These are phyloP conservation scores for Botrytis squamosa DNA, from an alignment of 2,329 filamentous ascomycete species.

Conservation along the genomic window DNA sequence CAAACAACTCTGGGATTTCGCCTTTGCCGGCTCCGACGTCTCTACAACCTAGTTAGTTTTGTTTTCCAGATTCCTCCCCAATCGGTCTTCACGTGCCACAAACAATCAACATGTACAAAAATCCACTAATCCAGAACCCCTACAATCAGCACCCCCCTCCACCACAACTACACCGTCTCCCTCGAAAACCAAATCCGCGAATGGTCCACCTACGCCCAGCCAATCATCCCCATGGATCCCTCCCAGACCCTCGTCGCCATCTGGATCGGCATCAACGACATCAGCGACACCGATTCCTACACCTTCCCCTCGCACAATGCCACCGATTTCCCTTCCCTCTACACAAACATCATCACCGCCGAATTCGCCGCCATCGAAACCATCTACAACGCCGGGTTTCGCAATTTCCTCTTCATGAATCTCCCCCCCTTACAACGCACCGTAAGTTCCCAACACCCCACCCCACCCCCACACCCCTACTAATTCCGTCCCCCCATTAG, in stretches of 20 bases:
- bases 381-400: constrained; percentile 46
- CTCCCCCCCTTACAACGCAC: constrained; percentile 51
- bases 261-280: constrained; percentile 59
- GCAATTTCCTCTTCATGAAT: constrained; percentile 50
- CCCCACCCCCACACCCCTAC: neutral
- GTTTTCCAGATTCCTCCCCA: too few relatives aligned
- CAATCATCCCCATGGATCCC: constrained; percentile 35
- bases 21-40: constrained; percentile 54
- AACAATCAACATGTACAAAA: neutral
- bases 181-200: constrained; percentile 52
- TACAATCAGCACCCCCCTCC: constrained; percentile 45
- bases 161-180: constrained; percentile 51
- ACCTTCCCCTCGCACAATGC: constrained; percentile 42
- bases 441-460: neutral
- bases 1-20: constrained; percentile 55
- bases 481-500: neutral
- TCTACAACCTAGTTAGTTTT: constrained; percentile 33
- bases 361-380: constrained; percentile 45
- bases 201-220: constrained; percentile 45
- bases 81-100: neutral
- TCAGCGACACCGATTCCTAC: constrained; percentile 49
- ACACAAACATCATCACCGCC: constrained; percentile 43
- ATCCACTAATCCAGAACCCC: neutral
- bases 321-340: constrained; percentile 46
- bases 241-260: constrained; percentile 47